Base-by-base conservation (phyloP, 163 green algal species). In the Volvox carteri region DNA sequence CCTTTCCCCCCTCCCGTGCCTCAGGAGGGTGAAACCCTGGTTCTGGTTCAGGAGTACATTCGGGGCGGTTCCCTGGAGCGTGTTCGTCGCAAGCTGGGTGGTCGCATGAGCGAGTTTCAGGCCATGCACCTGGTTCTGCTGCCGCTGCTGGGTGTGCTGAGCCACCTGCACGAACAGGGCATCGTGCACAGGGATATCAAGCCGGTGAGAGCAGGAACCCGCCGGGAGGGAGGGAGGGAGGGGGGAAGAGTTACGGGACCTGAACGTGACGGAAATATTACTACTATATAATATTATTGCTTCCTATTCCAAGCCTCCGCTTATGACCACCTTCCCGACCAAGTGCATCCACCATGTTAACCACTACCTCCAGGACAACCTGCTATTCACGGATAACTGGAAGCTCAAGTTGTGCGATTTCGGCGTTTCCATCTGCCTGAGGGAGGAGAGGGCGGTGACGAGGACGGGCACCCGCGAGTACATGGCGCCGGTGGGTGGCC, bases 161-260 rank as follows among this genome's bases (percentile, higher is more conserved):
- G 1, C 39, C 50, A 86, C 78, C 78, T 86, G 78, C 78, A 86
- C 78, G 58, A 39, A 23, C 78, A 25, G 56, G 58, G 78, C 78
- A 76, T 86, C 28, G 56, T 86, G 37, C 78, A 86, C 54, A 28
- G 78, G 56, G 78, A 86, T 41, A 86, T 86, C 78, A 86, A 86
- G 78, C 78, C 78, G 58, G 78, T 85, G 52, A 84, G 76, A 4
- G 19, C 16, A 16, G 48, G 48, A 25, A 16, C 41, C 9, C 2
- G 12, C 16, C 72, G 72, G 9, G 72, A 44, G 1, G 12, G 41
- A 18, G 72, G 4, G 16, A 41, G 41, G 41, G 7, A 1, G 39
- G 16, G 14, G 37, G 12, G 30, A 11, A 37, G 73, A n/a, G n/a
- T n/a, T n/a, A n/a, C n/a, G n/a, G n/a, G n/a, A n/a, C n/a, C n/a